phyloP scores from a whole-genome alignment of 805 yeast genomes.

The Ogataea allantospora region DNA sequence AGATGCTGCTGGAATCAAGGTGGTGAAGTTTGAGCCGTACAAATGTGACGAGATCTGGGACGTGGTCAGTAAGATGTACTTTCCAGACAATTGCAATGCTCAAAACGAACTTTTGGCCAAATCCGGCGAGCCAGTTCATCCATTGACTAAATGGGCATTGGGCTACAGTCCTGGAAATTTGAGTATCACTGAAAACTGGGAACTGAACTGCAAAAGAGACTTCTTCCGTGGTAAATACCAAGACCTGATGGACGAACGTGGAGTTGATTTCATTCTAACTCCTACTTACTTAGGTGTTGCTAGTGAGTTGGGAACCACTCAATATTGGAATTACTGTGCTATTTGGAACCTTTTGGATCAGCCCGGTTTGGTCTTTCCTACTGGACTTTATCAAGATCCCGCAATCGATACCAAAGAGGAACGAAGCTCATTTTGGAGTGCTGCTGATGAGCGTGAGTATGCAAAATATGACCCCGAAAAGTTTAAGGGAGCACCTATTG shows the following conservation, averaged over 20 bases:
- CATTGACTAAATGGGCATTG: constrained; percentile 60
- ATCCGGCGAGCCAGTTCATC: constrained; percentile 69
- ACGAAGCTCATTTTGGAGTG: constrained; percentile 36
- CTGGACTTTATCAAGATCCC: constrained; percentile 56
- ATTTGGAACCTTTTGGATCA: constrained; percentile 69
- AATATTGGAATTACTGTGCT: constrained; percentile 79
- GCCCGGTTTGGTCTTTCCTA: constrained; percentile 64
- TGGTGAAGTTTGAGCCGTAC: constrained; percentile 53
- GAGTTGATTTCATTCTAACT: constrained; percentile 61
- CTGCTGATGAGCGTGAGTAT: constrained; percentile 46
- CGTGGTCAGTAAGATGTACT: constrained; percentile 54
- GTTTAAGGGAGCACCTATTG: constrained; percentile 53
- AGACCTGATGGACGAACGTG: constrained; percentile 48
- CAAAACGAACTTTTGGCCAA: constrained; percentile 48
- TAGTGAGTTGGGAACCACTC: constrained; percentile 47
- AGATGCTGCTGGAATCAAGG: constrained; percentile 53
- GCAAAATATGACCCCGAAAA: constrained; percentile 44
- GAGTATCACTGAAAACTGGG: constrained; percentile 50
- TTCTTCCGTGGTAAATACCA: constrained; percentile 47
- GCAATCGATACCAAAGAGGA: constrained; percentile 40
- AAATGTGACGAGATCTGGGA: constrained; percentile 56
- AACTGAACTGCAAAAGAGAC: constrained; percentile 37
- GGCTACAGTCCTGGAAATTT: constrained; percentile 57
- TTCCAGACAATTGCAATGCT: constrained; percentile 58
- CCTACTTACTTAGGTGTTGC: constrained; percentile 72